Base-by-base conservation (phyloP, 2,329 filamentous ascomycete species). In the Herpotrichia juniperi region DNA sequence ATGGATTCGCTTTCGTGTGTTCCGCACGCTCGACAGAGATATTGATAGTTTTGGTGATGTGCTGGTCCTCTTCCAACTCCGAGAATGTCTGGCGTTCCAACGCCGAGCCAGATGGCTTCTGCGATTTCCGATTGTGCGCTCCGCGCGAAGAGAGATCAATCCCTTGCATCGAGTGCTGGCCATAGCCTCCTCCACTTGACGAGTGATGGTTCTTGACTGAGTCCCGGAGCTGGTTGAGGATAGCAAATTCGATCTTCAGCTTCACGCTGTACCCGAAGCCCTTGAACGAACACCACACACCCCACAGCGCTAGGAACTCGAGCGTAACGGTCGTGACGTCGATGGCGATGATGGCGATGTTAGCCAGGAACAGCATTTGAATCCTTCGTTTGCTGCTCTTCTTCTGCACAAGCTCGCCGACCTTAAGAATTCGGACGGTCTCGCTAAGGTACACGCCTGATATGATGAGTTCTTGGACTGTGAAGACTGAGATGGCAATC, bases 181-280 rank as follows among this genome's bases (percentile, higher is more conserved):
- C 30, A 5, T 22, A 16, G 9, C 43, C 42, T 10, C 30, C 26
- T 6, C 22, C 22, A 31, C 22, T 22, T 6, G 10, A 28, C 14
- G 42, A 28, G 21, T 21, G 10, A 8, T 26, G 12, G 5, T 4
- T 4, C 17, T 48, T 48, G 45, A 40, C 45, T 8, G 45, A 48
- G 24, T 48, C 31, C 9, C 32, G 31, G 31, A 48, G 45, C 17
- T 34, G 43, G 30, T 46, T 46, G 43, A 46, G 45, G 14, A 48
- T 48, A 14, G 78, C 76, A 54, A 78, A 75, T 61, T 83, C 82
- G 16, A 81, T 71, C 55, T 80, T 79, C 25, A 80, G 67, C 59
- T 75, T 75, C 49, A 74, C 54, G 47, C 68, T 69, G 54, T 74
- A 75, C n/a, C 71, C 64, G 19, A 75, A 68, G 17, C 48, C 62